These are phyloP conservation scores for Xylaria acuta DNA, from an alignment of 495 filamentous ascomycete genomes.

Conservation along the genomic window DNA sequence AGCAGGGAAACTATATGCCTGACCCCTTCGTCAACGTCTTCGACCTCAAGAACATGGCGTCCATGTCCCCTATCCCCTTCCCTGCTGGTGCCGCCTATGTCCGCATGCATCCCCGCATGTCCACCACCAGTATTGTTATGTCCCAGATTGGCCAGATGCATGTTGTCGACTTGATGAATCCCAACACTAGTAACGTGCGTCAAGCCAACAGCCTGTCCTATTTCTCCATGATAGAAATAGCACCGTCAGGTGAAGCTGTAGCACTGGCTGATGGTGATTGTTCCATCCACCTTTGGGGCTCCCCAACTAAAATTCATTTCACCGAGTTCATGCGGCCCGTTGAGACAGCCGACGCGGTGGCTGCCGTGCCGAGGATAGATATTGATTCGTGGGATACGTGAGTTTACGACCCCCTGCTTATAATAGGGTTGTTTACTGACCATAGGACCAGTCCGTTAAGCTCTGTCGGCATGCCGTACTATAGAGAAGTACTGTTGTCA, in stretches of 20 bases:
- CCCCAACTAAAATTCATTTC: slow-evolving; percentile 86
- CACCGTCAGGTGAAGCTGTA: slow-evolving; percentile 87
- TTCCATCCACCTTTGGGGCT: slow-evolving; percentile 88
- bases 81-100: slow-evolving; percentile 90
- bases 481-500: slow-evolving; percentile 84
- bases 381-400: slow-evolving; percentile 63
- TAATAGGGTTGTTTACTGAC: slow-evolving; percentile 35
- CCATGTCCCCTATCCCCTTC: slow-evolving; percentile 89
- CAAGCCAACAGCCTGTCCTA: slow-evolving; percentile 77
- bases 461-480: slow-evolving; percentile 89
- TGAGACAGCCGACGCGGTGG: slow-evolving; percentile 52
- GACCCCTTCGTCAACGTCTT: slow-evolving; percentile 94
- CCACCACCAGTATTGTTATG: slow-evolving; percentile 88
- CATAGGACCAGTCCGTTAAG: slow-evolving; percentile 69
- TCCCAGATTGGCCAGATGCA: slow-evolving; percentile 92
- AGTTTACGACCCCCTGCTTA: slow-evolving; percentile 36
- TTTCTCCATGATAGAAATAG: slow-evolving; percentile 78
- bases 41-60: slow-evolving; percentile 83
- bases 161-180: slow-evolving; percentile 93
- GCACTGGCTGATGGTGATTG: slow-evolving; percentile 80
- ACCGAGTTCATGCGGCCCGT: slow-evolving; percentile 80
- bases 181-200: slow-evolving; percentile 86
- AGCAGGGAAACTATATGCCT: slow-evolving; percentile 64
- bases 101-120: slow-evolving; percentile 92
- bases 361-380: slow-evolving; percentile 32